Evolutionary conservation across 140 eudicot genomes (phyloP).

Genomic region (Oenanthe javanica): DNA sequence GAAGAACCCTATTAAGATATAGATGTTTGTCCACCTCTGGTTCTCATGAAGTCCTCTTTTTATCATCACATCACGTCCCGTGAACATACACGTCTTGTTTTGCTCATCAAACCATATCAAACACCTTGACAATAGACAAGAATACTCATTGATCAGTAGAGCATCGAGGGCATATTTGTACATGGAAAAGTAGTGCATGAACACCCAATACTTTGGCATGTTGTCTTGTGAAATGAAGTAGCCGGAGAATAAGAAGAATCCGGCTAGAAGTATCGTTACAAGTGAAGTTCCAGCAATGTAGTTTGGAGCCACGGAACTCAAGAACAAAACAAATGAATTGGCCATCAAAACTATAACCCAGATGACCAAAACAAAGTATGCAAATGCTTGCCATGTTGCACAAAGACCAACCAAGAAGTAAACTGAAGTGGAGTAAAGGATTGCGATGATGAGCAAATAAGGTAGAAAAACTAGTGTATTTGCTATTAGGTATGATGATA

Average conservation of each 20-base stretch:
- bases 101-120: constrained; percentile 75
- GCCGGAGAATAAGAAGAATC: constrained; percentile 87
- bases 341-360: constrained; percentile 88
- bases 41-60: constrained; percentile 73
- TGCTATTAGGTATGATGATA: constrained; percentile 70
- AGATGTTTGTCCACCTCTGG: constrained; percentile 79
- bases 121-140: constrained; percentile 61
- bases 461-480: constrained; percentile 91
- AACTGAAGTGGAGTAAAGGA: constrained; percentile 62
- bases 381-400: constrained; percentile 65
- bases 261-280: constrained; percentile 70
- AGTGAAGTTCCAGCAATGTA: constrained; percentile 87
- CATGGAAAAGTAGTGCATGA: constrained; percentile 87
- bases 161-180: constrained; percentile 89
- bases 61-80: constrained; percentile 70
- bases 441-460: constrained; percentile 58
- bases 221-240: constrained; percentile 75
- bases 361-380: constrained; percentile 64
- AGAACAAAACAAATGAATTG: constrained; percentile 74
- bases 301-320: constrained; percentile 84
- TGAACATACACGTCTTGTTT: constrained; percentile 61
- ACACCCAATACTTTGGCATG: constrained; percentile 84
- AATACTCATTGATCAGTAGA: constrained; percentile 73
- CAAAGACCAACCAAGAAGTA: constrained; percentile 87
- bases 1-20: constrained; percentile 68